Percentiles rank a stretch among this genome's conserved stretches.
These are phyloP conservation scores for Rhodomyrtus tomentosa DNA, from an alignment of 345 rosid genomes.

Conservation along the genomic window DNA sequence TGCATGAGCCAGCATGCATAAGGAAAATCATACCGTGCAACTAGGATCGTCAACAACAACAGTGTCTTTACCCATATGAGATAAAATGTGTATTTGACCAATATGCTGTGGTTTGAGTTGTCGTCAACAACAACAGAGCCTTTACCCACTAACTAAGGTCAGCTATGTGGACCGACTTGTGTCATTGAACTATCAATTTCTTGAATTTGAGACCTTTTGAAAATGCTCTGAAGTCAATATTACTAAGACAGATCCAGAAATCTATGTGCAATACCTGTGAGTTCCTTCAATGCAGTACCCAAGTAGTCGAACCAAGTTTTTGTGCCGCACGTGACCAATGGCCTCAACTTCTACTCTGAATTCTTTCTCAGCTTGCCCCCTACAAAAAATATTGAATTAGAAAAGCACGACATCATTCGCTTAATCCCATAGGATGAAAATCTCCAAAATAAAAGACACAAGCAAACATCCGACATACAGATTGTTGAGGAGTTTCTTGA, in stretches of 20 bases:
- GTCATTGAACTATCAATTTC: neutral
- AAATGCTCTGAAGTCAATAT: neutral
- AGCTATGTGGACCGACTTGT: neutral
- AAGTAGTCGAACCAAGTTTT: slow-evolving; percentile 88
- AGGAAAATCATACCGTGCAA: neutral
- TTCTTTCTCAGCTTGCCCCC: slow-evolving; percentile 97
- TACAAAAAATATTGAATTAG: slow-evolving; percentile 1
- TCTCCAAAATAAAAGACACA: neutral
- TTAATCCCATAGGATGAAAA: neutral
- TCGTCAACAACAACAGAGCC: neutral
- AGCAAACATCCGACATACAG: slow-evolving; percentile 43
- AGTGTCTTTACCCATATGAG: neutral
- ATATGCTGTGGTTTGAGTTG: neutral
- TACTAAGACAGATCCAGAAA: neutral
- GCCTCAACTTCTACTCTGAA: slow-evolving; percentile 97
- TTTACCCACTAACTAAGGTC: neutral
- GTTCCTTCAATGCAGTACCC: slow-evolving; percentile 98
- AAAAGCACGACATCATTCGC: neutral
- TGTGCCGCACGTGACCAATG: slow-evolving; percentile 92
- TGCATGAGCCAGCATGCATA: neutral
- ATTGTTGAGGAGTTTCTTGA: slow-evolving; percentile 89
- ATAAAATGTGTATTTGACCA: neutral
- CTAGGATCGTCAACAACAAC: neutral
- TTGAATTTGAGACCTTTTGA: neutral
- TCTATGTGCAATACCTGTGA: slow-evolving; percentile 43